These are phyloP conservation scores for Postia placenta DNA, from an alignment of 768 basidiomycete genomes.

Conservation along the genomic window DNA sequence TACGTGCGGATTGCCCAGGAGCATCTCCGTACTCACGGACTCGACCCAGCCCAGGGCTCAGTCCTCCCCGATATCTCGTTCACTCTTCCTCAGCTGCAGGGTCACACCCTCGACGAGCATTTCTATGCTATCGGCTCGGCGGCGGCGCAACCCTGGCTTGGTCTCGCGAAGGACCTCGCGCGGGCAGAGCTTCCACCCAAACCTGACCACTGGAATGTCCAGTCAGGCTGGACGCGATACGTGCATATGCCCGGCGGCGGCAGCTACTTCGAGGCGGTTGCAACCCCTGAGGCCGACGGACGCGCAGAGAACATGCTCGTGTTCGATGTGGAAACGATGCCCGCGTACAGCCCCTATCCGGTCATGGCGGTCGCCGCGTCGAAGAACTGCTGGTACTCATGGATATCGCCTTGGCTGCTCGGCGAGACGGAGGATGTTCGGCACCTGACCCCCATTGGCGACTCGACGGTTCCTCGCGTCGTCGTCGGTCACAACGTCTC, in stretches of 20 bases:
- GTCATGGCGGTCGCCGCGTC: conserved; percentile 88
- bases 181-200: conserved; percentile 50
- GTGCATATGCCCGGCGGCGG: conserved; percentile 65
- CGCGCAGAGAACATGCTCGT: conserved; percentile 67
- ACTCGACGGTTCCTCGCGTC: conserved; percentile 45
- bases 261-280: conserved; percentile 67
- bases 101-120: conserved; percentile 77
- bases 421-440: conserved; percentile 45
- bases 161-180: conserved; percentile 57
- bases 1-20: conserved; percentile 72
- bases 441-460: conserved; percentile 75
- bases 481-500: conserved; percentile 94
- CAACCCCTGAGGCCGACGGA: conserved; percentile 57
- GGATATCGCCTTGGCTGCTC: conserved; percentile 93
- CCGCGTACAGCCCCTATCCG: conserved; percentile 72
- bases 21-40: conserved; percentile 76
- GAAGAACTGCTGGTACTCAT: conserved; percentile 84
- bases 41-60: conserved; percentile 76
- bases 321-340: conserved; percentile 95
- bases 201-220: conserved; percentile 48
- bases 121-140: conserved; percentile 73
- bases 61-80: conserved; percentile 75
- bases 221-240: conserved; percentile 91
- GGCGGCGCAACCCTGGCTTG: conserved; percentile 72
- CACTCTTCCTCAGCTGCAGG: conserved; percentile 80